Evolutionary conservation across 306 rosid genomes (phyloP).

Genomic region (Quercus ilex): DNA sequence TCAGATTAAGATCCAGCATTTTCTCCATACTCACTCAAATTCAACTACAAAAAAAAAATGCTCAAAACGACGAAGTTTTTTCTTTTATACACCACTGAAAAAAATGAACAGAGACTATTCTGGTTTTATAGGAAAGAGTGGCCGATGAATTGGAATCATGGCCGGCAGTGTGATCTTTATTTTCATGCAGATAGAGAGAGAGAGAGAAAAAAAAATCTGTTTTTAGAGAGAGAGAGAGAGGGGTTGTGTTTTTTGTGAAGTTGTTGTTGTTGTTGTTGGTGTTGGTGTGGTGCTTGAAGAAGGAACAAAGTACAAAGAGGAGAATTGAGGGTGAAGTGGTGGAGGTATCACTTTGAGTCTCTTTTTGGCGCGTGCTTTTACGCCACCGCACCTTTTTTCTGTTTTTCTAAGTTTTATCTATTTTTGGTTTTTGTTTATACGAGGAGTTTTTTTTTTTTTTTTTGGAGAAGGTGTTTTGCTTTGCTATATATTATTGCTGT

Average conservation of each 20-base stretch:
- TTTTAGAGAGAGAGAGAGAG: not conserved
- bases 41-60: not conserved
- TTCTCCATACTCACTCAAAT: not conserved
- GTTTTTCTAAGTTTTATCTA: too few relatives aligned
- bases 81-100: too few relatives aligned
- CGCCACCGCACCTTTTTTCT: too few relatives aligned
- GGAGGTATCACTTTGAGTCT: not conserved
- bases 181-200: constrained; percentile 25
- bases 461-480: too few relatives aligned
- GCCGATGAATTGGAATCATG: not conserved
- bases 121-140: not conserved
- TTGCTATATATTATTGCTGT: too few relatives aligned
- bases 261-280: not conserved
- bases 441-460: too few relatives aligned
- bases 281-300: not conserved
- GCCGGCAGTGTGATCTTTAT: constrained; percentile 2
- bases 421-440: too few relatives aligned
- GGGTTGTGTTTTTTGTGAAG: not conserved
- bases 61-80: not conserved
- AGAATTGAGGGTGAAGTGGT: not conserved
- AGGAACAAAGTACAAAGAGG: constrained; percentile 7
- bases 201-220: not conserved
- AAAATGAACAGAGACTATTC: too few relatives aligned
- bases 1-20: constrained; percentile 90
- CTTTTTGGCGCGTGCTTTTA: not conserved